phyloP scores from a whole-genome alignment of 768 basidiomycete species.

The Boletus coccyginus region DNA sequence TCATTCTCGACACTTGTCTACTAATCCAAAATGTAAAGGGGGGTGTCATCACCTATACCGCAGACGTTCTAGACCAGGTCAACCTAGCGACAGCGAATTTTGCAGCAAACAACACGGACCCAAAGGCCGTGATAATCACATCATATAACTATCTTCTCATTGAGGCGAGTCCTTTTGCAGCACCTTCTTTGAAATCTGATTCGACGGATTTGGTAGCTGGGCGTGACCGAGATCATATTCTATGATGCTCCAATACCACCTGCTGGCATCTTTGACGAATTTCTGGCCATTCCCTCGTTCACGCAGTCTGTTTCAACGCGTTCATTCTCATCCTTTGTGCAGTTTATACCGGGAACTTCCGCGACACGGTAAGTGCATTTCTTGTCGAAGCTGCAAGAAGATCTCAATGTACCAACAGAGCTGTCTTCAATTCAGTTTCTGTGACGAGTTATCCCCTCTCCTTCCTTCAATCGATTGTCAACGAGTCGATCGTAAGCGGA shows the following conservation, averaged over 20 bases:
- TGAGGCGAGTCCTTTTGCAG: neutral
- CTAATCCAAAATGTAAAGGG: constrained; percentile 36
- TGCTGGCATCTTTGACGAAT: constrained; percentile 18
- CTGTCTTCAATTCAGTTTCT: constrained; percentile 8
- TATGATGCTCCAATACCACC: constrained; percentile 45
- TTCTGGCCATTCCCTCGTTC: constrained; percentile 21
- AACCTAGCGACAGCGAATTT: constrained; percentile 23
- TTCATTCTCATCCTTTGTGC: constrained; percentile 17
- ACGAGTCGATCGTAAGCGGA: constrained; percentile 15
- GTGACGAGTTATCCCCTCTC: constrained; percentile 3
- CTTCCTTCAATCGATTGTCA: constrained; percentile 15
- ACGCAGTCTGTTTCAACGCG: constrained; percentile 5
- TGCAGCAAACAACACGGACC: constrained; percentile 15
- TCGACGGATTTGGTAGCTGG: neutral
- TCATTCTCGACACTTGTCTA: neutral
- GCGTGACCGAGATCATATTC: constrained; percentile 41
- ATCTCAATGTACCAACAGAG: neutral
- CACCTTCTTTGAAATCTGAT: neutral
- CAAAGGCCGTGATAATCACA: constrained; percentile 37
- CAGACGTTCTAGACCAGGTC: constrained; percentile 5
- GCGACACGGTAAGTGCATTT: constrained; percentile 1
- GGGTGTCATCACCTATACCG: constrained; percentile 39
- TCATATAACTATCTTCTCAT: constrained; percentile 34
- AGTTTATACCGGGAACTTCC: neutral
- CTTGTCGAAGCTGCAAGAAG: neutral